Evolutionary conservation across 2,329 filamentous ascomycete species (phyloP).

Genomic region (Herpotrichia juniperi): DNA sequence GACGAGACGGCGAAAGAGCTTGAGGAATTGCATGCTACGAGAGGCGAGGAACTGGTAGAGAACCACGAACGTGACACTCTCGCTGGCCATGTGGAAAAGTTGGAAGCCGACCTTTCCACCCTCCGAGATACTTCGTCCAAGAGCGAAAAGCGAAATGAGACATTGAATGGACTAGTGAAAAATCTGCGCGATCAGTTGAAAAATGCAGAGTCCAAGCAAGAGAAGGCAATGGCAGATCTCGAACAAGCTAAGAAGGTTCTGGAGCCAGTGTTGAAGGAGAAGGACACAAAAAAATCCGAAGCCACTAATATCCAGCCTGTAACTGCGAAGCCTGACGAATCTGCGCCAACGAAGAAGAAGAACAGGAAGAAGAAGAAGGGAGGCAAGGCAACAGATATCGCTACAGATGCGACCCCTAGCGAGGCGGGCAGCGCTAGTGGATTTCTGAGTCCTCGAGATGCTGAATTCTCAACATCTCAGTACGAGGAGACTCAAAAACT

Average conservation of each 20-base stretch:
- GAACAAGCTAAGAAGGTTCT: constrained; percentile 38
- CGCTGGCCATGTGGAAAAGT: constrained; percentile 31
- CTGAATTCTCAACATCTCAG: constrained; percentile 51
- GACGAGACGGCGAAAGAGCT: constrained; percentile 53
- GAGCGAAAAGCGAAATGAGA: constrained; percentile 60
- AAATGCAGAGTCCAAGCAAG: constrained; percentile 58
- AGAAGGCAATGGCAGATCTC: constrained; percentile 52
- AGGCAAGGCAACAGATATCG: constrained; percentile 54
- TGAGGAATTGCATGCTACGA: constrained; percentile 51
- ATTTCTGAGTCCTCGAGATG: constrained; percentile 39
- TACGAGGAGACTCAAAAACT: constrained; percentile 36
- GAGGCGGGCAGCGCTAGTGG: constrained; percentile 47
- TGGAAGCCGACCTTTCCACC: constrained; percentile 39
- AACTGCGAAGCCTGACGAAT: constrained; percentile 28
- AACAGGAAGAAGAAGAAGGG: constrained; percentile 84
- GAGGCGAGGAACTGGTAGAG: constrained; percentile 36
- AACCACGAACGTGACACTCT: constrained; percentile 35
- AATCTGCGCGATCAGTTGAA: constrained; percentile 60
- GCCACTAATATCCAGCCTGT: constrained; percentile 26
- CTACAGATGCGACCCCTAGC: constrained; percentile 41
- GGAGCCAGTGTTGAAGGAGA: constrained; percentile 23
- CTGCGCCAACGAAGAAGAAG: constrained; percentile 71
- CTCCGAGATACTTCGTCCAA: constrained; percentile 38
- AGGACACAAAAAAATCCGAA: constrained; percentile 18
- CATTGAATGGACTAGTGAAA: constrained; percentile 62